Evolutionary conservation across 106 monocot species (phyloP), one percentile per base, ranked within the genome.

Genomic region (Dioscorea alata): DNA sequence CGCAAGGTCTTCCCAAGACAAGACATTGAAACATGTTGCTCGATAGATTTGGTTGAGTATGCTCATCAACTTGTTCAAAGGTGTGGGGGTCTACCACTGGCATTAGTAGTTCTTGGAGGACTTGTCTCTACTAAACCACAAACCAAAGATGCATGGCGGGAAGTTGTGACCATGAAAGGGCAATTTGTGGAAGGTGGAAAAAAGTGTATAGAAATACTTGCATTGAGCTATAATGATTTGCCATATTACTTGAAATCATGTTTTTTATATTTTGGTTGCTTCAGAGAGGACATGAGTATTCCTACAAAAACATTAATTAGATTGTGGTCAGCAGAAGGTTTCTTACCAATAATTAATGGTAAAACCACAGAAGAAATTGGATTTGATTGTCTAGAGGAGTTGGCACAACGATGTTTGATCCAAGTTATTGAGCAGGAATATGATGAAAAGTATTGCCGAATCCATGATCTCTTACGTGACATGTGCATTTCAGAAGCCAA

Each of bases 341-440:
- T n/a, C n/a, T n/a, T n/a, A n/a, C n/a, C n/a, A n/a, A n/a, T n/a
- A n/a, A n/a, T n/a, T n/a, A n/a, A n/a, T n/a, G n/a, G n/a, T n/a
- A n/a, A n/a, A n/a, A n/a, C n/a, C n/a, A n/a, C n/a, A n/a, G n/a
- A n/a, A n/a, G n/a, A n/a, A n/a, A n/a, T n/a, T n/a, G n/a, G n/a
- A n/a, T n/a, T n/a, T n/a, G n/a, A n/a, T n/a, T n/a, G n/a, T n/a
- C n/a, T n/a, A n/a, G n/a, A n/a, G n/a, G n/a, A n/a, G n/a, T n/a
- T n/a, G n/a, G n/a, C n/a, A n/a, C n/a, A n/a, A n/a, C n/a, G n/a
- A n/a, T n/a, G n/a, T n/a, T n/a, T 89, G 60, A 48, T 89, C 58
- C 85, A 89, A 66, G 72, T 82, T 48, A 71, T 53, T 16, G 59
- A 58, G 17, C 63, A n/a, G n/a, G 61, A 28, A 75, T 31, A 49